Evolutionary conservation across 805 yeast species (phyloP), one percentile per base, ranked within the genome.

Genomic region (Starmerella etchellsii): DNA sequence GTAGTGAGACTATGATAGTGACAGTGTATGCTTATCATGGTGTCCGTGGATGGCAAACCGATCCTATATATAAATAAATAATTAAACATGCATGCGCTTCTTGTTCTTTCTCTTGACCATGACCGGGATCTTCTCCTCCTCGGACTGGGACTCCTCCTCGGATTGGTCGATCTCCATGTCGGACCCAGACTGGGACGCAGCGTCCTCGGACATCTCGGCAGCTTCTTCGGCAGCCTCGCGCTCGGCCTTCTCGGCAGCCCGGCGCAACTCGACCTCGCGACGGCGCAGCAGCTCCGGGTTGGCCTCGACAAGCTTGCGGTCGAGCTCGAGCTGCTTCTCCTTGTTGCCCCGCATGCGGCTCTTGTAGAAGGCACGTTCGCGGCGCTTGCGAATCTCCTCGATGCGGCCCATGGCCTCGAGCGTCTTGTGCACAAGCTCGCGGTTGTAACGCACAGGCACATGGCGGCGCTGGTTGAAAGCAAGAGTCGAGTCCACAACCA

Each of bases 331-430:
- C 62, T 81, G 81, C 62, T 76, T 75, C 53, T 81, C 95, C 65
- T 78, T 81, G 68, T 91, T 91, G 50, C 95, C 96, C 65, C 81
- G 83, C 98, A 91, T 91, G 76, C 98, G 81, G 69, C 87, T 85
- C 84, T 87, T 88, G 71, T 83, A 91, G 85, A 91, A 91, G 14
- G 97, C 96, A 60, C 94, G 74, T 66, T 91, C 98, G 70, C 98
- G 80, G 71, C 78, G 85, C 62, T 74, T 79, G 70, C 98, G 78
- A 63, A 91, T 91, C 67, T 84, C 93, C 63, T 91, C 96, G 48
- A 91, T 80, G 68, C 96, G 78, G 41, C 81, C 71, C 98, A 91
- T 91, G 34, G 95, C 96, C 67, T 74, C 79, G 64, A 91, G 72
- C 15, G 98, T 91, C 37, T 93, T 82, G 43, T 91, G 80, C 30